Percentiles rank a stretch among this genome's conserved stretches.
These are phyloP conservation scores for Tricholoma terreum DNA, from an alignment of 768 basidiomycete species.

Conservation along the genomic window DNA sequence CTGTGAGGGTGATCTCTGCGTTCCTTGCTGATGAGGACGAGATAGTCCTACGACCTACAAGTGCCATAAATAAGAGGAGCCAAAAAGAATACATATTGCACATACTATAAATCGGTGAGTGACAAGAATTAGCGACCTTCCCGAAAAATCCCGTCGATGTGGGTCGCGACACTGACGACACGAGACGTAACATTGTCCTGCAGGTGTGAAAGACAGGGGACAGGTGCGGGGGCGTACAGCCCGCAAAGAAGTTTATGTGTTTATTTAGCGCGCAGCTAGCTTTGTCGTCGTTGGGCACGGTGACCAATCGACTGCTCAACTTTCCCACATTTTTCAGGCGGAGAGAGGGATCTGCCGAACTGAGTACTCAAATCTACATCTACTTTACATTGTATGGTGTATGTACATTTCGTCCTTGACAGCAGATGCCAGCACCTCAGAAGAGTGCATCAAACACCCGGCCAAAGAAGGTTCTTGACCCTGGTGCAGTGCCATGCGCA, in stretches of 20 bases:
- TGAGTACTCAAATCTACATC: too few species aligned
- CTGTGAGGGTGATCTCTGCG: slow-evolving; percentile 87
- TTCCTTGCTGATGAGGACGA: slow-evolving; percentile 61
- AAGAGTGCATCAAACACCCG: background rate
- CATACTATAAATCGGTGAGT: slow-evolving; percentile 28
- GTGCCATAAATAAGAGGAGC: background rate
- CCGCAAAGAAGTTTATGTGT: slow-evolving; percentile 26
- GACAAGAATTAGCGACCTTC: slow-evolving; percentile 49
- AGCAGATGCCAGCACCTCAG: background rate
- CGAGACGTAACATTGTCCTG: slow-evolving; percentile 62
- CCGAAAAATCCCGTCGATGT: slow-evolving; percentile 68
- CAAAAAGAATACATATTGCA: slow-evolving; percentile 11
- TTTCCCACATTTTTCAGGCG: slow-evolving; percentile 33
- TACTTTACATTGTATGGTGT: too few species aligned
- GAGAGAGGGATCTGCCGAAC: background rate
- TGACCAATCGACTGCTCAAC: slow-evolving; percentile 47
- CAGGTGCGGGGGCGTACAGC: slow-evolving; percentile 30
- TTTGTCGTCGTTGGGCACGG: slow-evolving; percentile 43
- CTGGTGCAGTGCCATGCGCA: background rate
- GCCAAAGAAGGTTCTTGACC: background rate
- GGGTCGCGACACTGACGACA: slow-evolving; percentile 57
- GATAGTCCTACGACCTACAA: slow-evolving; percentile 56
- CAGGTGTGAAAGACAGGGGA: slow-evolving; percentile 20
- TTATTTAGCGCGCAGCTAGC: slow-evolving; percentile 23
- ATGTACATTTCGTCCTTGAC: too few species aligned